phyloP scores from a whole-genome alignment of 352 stramenopile species.

The Pythium inflatum region DNA sequence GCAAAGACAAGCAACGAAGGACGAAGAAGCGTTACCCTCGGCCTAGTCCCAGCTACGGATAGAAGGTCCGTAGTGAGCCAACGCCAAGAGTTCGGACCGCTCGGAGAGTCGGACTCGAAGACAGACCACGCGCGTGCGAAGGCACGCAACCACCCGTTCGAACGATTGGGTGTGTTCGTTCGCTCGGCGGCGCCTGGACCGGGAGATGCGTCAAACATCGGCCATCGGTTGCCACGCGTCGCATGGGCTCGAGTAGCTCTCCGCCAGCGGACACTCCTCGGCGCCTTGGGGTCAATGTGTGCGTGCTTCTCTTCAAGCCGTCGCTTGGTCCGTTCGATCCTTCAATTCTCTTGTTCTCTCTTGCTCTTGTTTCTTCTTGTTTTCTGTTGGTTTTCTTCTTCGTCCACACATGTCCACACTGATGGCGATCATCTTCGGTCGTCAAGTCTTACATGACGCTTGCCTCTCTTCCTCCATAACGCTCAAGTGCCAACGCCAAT shows the following conservation, averaged over 20 bases:
- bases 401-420: constrained; percentile 14
- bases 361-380: constrained; percentile 3
- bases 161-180: too few relatives aligned
- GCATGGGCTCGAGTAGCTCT: constrained; percentile 1
- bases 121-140: too few relatives aligned
- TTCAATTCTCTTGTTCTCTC: constrained; percentile 6
- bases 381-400: constrained; percentile 22
- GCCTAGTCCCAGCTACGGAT: constrained; percentile 26
- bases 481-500: constrained; percentile 1
- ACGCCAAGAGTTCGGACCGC: too few relatives aligned
- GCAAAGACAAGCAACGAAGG: constrained; percentile 30
- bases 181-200: neutral
- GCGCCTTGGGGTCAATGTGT: constrained; percentile 13
- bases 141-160: constrained; percentile 12
- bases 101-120: constrained; percentile 17
- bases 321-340: constrained; percentile 22
- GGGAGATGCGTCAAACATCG: neutral
- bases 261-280: neutral
- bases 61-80: constrained; percentile 28
- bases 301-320: constrained; percentile 33
- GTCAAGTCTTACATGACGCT: neutral
- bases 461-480: constrained; percentile 9
- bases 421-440: constrained; percentile 5
- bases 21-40: constrained; percentile 11
- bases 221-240: neutral